Conservation (phyloP, 2,329 filamentous ascomycete species). For the Calycina herbarum region DNA sequence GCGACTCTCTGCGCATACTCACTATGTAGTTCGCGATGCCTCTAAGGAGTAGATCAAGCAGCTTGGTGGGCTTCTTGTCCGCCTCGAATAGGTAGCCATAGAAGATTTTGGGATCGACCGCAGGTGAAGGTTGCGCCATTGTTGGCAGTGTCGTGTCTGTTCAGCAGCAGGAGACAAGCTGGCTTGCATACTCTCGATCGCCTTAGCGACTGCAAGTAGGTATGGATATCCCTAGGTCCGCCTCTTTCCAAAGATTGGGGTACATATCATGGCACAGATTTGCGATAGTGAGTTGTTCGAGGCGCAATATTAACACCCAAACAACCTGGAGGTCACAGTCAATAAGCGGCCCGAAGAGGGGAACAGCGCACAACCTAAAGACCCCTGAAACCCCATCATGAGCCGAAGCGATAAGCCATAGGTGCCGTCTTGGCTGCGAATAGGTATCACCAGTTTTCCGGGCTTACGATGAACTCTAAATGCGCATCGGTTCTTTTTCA, state of each 20-base stretch:
- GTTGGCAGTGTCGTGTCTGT: slow-evolving; percentile 11
- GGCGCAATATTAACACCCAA: slow-evolving; percentile 5
- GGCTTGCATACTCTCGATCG: slow-evolving; percentile 20
- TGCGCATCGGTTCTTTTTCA: background rate
- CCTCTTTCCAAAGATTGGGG: background rate
- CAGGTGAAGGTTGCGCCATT: slow-evolving; percentile 19
- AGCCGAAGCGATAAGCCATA: background rate
- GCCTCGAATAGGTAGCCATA: slow-evolving; percentile 70
- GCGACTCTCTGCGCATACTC: slow-evolving; percentile 40
- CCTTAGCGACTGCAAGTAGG: slow-evolving; percentile 3
- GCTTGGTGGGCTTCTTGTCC: slow-evolving; percentile 66
- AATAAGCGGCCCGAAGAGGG: slow-evolving; percentile 19
- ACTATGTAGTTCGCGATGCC: slow-evolving; percentile 72
- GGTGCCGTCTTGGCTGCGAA: background rate
- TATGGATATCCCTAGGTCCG: background rate
- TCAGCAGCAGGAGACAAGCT: slow-evolving; percentile 9
- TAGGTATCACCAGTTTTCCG: background rate
- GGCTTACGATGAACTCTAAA: background rate
- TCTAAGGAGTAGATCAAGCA: slow-evolving; percentile 66
- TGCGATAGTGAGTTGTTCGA: slow-evolving; percentile 14
- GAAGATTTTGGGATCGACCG: slow-evolving; percentile 32
- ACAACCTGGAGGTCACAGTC: slow-evolving; percentile 7
- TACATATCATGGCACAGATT: slow-evolving; percentile 4
- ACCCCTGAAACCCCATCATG: background rate
- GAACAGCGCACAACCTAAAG: background rate